Conservation (phyloP, 2,329 filamentous ascomycete species). For the Cladosporium sp. region DNA sequence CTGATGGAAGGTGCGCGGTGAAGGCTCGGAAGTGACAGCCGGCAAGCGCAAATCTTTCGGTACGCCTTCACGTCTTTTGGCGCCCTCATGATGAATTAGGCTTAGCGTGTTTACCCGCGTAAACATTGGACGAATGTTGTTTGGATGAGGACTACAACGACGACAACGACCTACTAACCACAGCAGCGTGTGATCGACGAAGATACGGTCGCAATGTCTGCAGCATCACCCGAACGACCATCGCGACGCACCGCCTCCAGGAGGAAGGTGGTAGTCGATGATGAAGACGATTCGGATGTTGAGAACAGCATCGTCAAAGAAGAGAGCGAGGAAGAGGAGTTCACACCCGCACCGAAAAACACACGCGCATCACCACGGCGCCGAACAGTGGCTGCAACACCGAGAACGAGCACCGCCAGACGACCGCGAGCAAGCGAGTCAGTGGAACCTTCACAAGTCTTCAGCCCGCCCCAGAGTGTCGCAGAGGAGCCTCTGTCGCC, state of each 20-base stretch:
- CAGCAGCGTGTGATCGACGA: background rate
- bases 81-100: background rate
- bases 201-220: slow-evolving; percentile 24
- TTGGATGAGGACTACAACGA: background rate
- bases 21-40: background rate
- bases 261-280: slow-evolving; percentile 67
- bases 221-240: slow-evolving; percentile 50
- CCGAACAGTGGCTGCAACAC: slow-evolving; percentile 52
- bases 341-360: slow-evolving; percentile 68
- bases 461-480: slow-evolving; percentile 57
- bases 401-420: slow-evolving; percentile 42
- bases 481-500: slow-evolving; percentile 55
- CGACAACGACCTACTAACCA: slow-evolving; percentile 5
- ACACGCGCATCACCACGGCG: slow-evolving; percentile 60
- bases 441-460: slow-evolving; percentile 61
- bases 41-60: background rate
- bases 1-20: background rate
- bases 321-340: slow-evolving; percentile 67
- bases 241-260: slow-evolving; percentile 63
- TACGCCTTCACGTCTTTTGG: background rate
- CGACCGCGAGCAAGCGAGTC: slow-evolving; percentile 49
- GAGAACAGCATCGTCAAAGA: slow-evolving; percentile 62
- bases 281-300: slow-evolving; percentile 59
- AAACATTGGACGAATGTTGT: slow-evolving; percentile 14
- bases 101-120: slow-evolving; percentile 13